A percentile compares a stretch with the other conserved stretches of the same genome.
Evolutionary conservation across 208 protist genomes (phyloP).

Genomic region (Acanthamoeba lenticulata): DNA sequence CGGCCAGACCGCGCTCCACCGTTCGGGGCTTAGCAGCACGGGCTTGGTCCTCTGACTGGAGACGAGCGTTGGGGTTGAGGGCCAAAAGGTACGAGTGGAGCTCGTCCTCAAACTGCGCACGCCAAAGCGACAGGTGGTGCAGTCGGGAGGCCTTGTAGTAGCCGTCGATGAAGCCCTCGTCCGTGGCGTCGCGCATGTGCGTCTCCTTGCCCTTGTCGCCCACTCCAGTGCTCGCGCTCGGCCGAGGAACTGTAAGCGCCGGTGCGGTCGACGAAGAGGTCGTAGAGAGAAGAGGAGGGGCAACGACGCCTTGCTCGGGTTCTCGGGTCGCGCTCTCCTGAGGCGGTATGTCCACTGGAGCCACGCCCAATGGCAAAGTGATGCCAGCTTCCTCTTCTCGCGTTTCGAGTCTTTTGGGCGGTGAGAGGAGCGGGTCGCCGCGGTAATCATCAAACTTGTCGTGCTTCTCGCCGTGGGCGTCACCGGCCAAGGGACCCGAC

Average conservation of each 20-base stretch:
- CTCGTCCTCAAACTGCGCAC: constrained; percentile 43
- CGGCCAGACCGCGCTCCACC: too few relatives aligned
- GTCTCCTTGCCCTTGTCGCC: neutral
- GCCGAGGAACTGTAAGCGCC: too few relatives aligned
- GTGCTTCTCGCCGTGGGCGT: neutral
- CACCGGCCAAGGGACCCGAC: too few relatives aligned
- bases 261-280: too few relatives aligned
- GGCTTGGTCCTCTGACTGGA: neutral
- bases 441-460: neutral
- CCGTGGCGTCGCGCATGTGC: neutral
- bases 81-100: neutral
- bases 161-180: constrained; percentile 60
- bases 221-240: too few relatives aligned
- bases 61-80: neutral
- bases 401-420: too few relatives aligned
- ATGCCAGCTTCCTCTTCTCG: too few relatives aligned
- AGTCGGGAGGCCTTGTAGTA: constrained; percentile 72
- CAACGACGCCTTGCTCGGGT: too few relatives aligned
- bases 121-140: constrained; percentile 71
- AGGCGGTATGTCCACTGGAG: too few relatives aligned
- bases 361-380: too few relatives aligned
- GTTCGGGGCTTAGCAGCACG: neutral
- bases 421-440: neutral
- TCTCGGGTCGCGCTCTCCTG: too few relatives aligned
- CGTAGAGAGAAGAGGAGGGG: too few relatives aligned